Conservation (phyloP, 164 flowering plant species). For the Magnolia kwangsiensis region DNA sequence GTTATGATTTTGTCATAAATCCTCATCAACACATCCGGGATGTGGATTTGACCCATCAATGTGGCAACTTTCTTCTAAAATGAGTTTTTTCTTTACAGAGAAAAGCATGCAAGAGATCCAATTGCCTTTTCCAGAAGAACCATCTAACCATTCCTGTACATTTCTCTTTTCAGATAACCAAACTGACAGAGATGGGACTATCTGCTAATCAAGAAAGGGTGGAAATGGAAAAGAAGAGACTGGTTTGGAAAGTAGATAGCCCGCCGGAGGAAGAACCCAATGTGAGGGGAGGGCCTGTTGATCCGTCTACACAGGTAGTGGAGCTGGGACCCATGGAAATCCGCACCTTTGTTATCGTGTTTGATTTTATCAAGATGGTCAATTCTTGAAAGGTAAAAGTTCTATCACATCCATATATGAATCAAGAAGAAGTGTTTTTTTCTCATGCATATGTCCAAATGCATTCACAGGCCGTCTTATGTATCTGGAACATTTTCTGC, state of each 20-base stretch:
- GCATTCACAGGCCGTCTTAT: not conserved
- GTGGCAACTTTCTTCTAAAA: not conserved
- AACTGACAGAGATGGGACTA: slow-evolving; percentile 67
- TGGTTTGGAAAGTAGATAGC: slow-evolving; percentile 69
- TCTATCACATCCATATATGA: not conserved
- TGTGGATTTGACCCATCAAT: not conserved
- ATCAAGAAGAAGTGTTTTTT: not conserved
- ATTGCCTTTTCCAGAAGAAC: not conserved
- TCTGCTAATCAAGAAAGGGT: slow-evolving; percentile 83
- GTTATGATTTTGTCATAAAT: not conserved
- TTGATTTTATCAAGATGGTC: slow-evolving; percentile 12
- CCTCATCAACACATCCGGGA: not conserved
- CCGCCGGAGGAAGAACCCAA: slow-evolving; percentile 25
- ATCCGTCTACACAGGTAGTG: slow-evolving; percentile 52
- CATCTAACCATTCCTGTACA: not conserved
- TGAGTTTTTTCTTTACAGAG: no score
- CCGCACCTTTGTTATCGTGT: slow-evolving; percentile 61
- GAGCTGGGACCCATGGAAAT: slow-evolving; percentile 93
- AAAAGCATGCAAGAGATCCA: not conserved
- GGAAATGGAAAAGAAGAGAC: slow-evolving; percentile 79
- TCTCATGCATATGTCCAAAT: not conserved
- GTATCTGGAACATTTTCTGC: not conserved
- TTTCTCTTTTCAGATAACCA: slow-evolving; percentile 47
- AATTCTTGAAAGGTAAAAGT: not conserved
- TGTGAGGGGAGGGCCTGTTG: slow-evolving; percentile 66